Evolutionary conservation across 208 protist species (phyloP), one percentile per base, ranked within the genome.

Genomic region (Vickermania spadyakhi): DNA sequence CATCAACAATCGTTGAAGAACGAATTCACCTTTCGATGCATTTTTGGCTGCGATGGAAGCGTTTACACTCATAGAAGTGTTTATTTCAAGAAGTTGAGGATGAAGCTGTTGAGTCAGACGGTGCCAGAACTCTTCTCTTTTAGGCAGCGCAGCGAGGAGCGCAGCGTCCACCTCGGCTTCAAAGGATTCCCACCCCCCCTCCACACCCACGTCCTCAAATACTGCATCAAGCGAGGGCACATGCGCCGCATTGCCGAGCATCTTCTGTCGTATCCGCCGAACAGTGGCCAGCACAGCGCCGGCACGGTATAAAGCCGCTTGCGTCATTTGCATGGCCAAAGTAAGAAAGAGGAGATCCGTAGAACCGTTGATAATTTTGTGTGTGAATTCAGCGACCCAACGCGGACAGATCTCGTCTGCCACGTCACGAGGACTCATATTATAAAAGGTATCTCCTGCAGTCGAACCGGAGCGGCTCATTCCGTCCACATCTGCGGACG

Each of bases 51-150:
- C 23, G 55, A 49, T 3, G 62, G 28, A n/a, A 3, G 29, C 22
- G 13, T 50, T 7, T 28, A 42, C 0, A 3, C 5, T 25, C 13
- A 55, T 55, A 52, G 25, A 13, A 14, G 2, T 21, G 45, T 52
- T 2, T 7, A 64, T 30, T 28, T 69, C 22, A 11, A 69, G 13
- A 56, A 91, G 64, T 45, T 70, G 62, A 3, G 72, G 81, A 53
- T 91, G 85, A 21, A 95, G 54, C 50, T 95, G 89, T 71, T 95
- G 89, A 2, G 89, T 93, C 76, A 93, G 83, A 58, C 89, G 85
- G 56, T 95, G 89, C 85, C 89, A 95, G 68, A 95, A 95, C 62
- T 95, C 89, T 66, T 95, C 84, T 42, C 83, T 80, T 31, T 79
- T 68, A 22, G 89, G 89, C 57, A 95, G 57, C 23, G 79, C 68